Base-by-base conservation (phyloP, 495 filamentous ascomycete genomes). In the Penicillium robsamsonii region DNA sequence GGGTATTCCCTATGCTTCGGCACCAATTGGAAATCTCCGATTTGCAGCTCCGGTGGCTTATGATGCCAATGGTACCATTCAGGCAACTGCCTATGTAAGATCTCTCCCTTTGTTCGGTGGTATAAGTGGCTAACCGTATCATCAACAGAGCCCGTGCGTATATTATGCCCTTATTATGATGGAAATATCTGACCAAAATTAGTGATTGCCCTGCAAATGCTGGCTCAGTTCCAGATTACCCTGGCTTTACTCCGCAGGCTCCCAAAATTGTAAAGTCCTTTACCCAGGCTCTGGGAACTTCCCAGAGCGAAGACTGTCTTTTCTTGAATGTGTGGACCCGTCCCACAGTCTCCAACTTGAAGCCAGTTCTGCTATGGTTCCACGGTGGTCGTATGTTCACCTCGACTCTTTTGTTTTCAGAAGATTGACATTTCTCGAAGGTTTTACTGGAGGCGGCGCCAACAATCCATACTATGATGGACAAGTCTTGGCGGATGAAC, bases 1-100 rank as follows among this genome's bases (percentile, higher is more conserved):
- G 29, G 80, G 79, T 17, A 77, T 83, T 50, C 76, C 70, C 0
- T 82, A 72, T 60, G 79, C 76, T 6, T 47, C 70, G 35, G 67
- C 80, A 15, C 78, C 80, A 5, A 66, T 75, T n/a, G 77, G 74
- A 24, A 59, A 69, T 29, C 67, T 81, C n/a, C 70, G 80, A 20
- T 81, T 81, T 46, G 73, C 71, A 2, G 51, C 76, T 4, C 79
- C 79, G 7, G 40, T 43, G 10, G 38, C 38, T 20, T 53, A 31
- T 24, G 25, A 22, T 20, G 30, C 25, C 17, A 20, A 53, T 27
- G 50, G n/a, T 3, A 53, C 25, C 5, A 33, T 53, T 43, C 22
- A 53, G 1, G 50, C 38, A 44, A 30, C 24, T 20, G 6, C 38
- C 8, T 53, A 33, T 53, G 50, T 53, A 53, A 29, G 38, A 18